phyloP scores from a whole-genome alignment of 1,139 yeast species.

The Suhomyces atakaporum region DNA sequence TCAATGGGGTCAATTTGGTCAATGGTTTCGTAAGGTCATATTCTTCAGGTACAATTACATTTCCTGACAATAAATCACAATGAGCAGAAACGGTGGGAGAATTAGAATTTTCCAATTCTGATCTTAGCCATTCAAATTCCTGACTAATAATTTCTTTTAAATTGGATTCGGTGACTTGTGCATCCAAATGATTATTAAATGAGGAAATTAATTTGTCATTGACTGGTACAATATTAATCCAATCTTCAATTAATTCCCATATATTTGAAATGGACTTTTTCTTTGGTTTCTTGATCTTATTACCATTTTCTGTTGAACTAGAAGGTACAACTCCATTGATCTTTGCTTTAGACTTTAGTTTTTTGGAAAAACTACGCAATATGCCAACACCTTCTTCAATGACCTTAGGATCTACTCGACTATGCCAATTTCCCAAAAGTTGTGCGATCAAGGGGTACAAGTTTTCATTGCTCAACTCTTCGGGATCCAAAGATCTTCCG shows the following conservation, averaged over 20 bases:
- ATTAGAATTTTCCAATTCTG: constrained; percentile 34
- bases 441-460: constrained; percentile 64
- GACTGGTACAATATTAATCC: constrained; percentile 64
- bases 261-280: constrained; percentile 46
- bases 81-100: constrained; percentile 68
- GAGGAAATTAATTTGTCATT: constrained; percentile 44
- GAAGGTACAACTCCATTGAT: constrained; percentile 6
- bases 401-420: constrained; percentile 40
- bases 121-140: constrained; percentile 60
- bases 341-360: constrained; percentile 16
- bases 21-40: constrained; percentile 20
- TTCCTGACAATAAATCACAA: constrained; percentile 73
- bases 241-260: constrained; percentile 62
- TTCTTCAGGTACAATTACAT: constrained; percentile 60
- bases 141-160: constrained; percentile 40
- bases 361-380: constrained; percentile 40
- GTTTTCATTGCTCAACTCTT: constrained; percentile 49
- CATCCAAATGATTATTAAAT: constrained; percentile 35
- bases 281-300: constrained; percentile 21
- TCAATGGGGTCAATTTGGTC: constrained; percentile 26
- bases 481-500: constrained; percentile 63
- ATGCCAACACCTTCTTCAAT: constrained; percentile 56
- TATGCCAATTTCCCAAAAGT: constrained; percentile 75
- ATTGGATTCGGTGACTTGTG: constrained; percentile 27
- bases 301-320: constrained; percentile 6